Evolutionary conservation across 169 alveolate species (phyloP), one percentile per base, ranked within the genome.

Genomic region (Babesia ovata): DNA sequence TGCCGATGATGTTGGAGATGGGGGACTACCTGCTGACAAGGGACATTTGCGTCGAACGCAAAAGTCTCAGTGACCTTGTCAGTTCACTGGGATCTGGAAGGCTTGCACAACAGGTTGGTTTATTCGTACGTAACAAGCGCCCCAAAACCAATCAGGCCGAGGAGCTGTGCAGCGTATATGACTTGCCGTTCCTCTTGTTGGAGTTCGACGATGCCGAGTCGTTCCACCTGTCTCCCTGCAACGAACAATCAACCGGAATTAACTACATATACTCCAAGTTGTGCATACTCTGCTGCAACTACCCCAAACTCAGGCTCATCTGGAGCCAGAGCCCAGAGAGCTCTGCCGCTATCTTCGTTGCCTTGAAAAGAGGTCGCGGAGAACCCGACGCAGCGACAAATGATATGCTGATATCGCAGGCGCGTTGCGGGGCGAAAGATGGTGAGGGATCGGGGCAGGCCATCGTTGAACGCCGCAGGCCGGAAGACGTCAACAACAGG

Each of bases 1-100:
- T 91, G 48, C 96, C 96, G 12, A 61, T 85, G 44, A 74, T 86
- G 24, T 83, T 92, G 53, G 93, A 84, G 56, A 86, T 91, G 53
- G 96, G 96, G 11, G 96, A 92, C 76, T 92, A 92, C 79, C 84
- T 92, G 21, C 54, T 92, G 58, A 91, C 95, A 16, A 82, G 91
- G 50, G 95, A 92, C 75, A 88, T 91, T 29, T 91, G 95, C 85
- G 87, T 92, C 24, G 96, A 92, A 44, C 83, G 96, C 62, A 92
- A 92, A 88, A 89, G 92, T 10, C 79, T 91, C 24, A 61, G 58
- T 3, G 96, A 92, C 53, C 85, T 92, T 48, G 63, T 70, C 14
- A 77, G 58, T 24, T 92, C 96, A 7, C 73, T 92, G 52, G 87
- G 53, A 52, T 77, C 78, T 50, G 94, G 93, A 33, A 83, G 96